Evolutionary conservation across 2,329 filamentous ascomycete genomes (phyloP).

Genomic region (Monosporascus sp.): DNA sequence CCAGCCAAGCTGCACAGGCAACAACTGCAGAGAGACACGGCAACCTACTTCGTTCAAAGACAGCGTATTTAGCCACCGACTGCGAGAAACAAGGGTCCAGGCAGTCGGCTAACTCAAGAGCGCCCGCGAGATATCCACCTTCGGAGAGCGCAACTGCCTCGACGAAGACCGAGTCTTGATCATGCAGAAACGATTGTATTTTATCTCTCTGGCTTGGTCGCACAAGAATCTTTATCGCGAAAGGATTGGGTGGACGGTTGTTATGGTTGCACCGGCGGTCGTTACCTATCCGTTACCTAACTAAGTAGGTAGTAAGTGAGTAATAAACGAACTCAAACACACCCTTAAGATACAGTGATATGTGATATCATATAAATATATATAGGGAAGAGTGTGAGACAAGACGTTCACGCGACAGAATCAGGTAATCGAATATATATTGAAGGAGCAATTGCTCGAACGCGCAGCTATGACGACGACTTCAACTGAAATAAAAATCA

Average conservation of each 20-base stretch:
- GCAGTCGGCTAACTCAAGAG: conserved; percentile 14
- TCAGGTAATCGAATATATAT: too few relatives aligned
- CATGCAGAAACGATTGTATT: conserved; percentile 7
- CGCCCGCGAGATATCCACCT: conserved; percentile 5
- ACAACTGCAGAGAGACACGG: conserved; percentile 2
- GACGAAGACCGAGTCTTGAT: conserved; percentile 3
- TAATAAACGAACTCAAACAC: too few relatives aligned
- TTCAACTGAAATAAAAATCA: background rate
- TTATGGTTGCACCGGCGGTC: conserved; percentile 8
- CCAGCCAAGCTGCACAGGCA: background rate
- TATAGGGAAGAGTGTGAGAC: too few relatives aligned
- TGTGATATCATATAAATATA: background rate
- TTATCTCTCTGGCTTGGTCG: background rate
- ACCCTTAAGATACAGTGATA: background rate
- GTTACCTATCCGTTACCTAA: conserved; percentile 4
- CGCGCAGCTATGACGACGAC: too few relatives aligned
- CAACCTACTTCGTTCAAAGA: background rate
- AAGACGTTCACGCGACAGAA: too few relatives aligned
- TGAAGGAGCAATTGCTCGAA: too few relatives aligned
- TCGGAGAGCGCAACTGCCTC: conserved; percentile 7
- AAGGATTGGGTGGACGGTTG: conserved; percentile 4
- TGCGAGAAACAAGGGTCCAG: conserved; percentile 16
- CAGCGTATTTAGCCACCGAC: conserved; percentile 10
- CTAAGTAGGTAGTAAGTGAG: too few relatives aligned
- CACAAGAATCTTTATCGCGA: background rate